phyloP scores from a whole-genome alignment of 208 protist genomes.

The Wallacemonas sp. region DNA sequence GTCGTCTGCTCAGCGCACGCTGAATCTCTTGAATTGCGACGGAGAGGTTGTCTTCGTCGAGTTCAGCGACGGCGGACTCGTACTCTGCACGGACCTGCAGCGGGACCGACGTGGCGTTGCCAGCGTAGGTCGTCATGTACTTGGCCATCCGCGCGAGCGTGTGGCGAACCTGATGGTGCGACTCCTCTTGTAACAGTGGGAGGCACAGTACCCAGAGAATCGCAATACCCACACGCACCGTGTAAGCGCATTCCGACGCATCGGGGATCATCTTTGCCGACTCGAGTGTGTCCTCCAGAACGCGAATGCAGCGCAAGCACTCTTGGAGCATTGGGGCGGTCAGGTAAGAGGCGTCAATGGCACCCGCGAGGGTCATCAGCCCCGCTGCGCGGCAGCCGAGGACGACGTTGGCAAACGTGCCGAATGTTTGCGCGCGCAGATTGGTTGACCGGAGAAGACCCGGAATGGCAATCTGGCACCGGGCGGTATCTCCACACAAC shows the following conservation, averaged over 20 bases:
- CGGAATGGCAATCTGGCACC: conserved; percentile 8
- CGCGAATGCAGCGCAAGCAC: conserved; percentile 35
- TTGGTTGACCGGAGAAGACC: conserved; percentile 26
- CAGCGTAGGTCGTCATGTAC: not conserved
- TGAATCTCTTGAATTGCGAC: conserved; percentile 30
- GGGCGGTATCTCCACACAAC: conserved; percentile 35
- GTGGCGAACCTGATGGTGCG: conserved; percentile 37
- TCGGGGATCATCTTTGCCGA: conserved; percentile 62
- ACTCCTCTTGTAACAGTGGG: conserved; percentile 43
- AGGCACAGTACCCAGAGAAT: conserved; percentile 78
- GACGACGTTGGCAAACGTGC: conserved; percentile 40
- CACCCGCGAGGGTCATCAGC: conserved; percentile 23
- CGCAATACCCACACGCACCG: conserved; percentile 52
- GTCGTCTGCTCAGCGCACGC: conserved; percentile 30
- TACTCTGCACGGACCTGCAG: conserved; percentile 53
- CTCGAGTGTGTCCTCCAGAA: conserved; percentile 62
- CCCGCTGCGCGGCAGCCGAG: conserved; percentile 24
- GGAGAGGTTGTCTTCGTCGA: conserved; percentile 70
- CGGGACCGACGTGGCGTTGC: not conserved
- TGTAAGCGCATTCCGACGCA: conserved; percentile 64
- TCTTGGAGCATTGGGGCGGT: conserved; percentile 29
- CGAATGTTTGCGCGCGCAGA: conserved; percentile 40
- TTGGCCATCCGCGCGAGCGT: conserved; percentile 19
- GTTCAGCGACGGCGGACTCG: conserved; percentile 64
- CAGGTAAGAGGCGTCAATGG: conserved; percentile 53